Conservation (phyloP, 805 yeast genomes). For the Nakazawaea populi region DNA sequence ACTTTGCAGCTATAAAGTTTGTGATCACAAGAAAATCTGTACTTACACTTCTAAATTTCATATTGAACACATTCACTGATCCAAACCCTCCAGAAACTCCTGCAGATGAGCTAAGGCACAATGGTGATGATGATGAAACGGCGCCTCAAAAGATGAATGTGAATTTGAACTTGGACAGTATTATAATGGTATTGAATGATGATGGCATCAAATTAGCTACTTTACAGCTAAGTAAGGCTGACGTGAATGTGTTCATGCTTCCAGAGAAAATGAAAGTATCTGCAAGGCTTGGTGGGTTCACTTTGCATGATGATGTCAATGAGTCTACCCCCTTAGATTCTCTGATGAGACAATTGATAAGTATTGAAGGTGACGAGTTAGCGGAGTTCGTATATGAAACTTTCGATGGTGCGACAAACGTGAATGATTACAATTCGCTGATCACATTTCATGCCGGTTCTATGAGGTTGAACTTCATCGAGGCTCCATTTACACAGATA, state of each 20-base stretch:
- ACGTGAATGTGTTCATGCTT: slow-evolving; percentile 53
- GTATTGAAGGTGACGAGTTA: slow-evolving; percentile 72
- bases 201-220: slow-evolving; percentile 82
- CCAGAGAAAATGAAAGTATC: slow-evolving; percentile 74
- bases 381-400: slow-evolving; percentile 86
- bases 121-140: slow-evolving; percentile 46
- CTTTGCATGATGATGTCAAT: slow-evolving; percentile 70
- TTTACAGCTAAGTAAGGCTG: slow-evolving; percentile 66
- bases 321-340: slow-evolving; percentile 58
- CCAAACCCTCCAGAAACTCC: slow-evolving; percentile 67
- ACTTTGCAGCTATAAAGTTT: slow-evolving; percentile 72
- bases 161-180: slow-evolving; percentile 61
- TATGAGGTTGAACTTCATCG: slow-evolving; percentile 70
- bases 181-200: slow-evolving; percentile 72
- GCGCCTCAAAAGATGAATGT: slow-evolving; percentile 76
- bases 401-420: slow-evolving; percentile 49
- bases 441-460: slow-evolving; percentile 71
- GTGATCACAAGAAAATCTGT: slow-evolving; percentile 74
- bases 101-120: slow-evolving; percentile 66
- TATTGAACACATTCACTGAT: slow-evolving; percentile 81
- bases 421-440: slow-evolving; percentile 45
- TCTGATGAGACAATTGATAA: slow-evolving; percentile 55
- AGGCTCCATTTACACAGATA: slow-evolving; percentile 69
- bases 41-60: slow-evolving; percentile 72
- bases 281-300: slow-evolving; percentile 72